A percentile compares a stretch with the other conserved stretches of the same genome.
These are phyloP conservation scores for Kwoniella pini DNA, from an alignment of 768 basidiomycete genomes.

Conservation along the genomic window DNA sequence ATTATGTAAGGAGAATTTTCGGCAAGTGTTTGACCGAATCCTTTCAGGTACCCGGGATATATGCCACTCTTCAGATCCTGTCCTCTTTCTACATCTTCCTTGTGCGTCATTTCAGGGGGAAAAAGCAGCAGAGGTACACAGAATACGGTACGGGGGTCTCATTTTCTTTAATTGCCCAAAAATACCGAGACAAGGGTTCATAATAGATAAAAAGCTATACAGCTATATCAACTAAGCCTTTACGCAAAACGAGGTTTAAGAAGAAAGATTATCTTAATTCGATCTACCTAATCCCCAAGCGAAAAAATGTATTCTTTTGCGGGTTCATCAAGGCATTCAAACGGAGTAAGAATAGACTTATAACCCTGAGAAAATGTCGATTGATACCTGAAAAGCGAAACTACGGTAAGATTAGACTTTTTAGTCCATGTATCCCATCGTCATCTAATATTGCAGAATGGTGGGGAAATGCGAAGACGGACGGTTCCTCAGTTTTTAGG, in stretches of 20 bases:
- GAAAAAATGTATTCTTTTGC: too few species aligned
- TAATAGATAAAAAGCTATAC: not conserved
- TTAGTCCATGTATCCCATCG: too few species aligned
- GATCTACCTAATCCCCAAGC: not conserved
- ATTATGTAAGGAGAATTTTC: not conserved
- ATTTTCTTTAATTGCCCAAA: not conserved
- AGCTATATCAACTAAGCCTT: not conserved
- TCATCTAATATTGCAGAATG: too few species aligned
- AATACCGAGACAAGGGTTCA: conserved; percentile 8
- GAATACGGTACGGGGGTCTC: conserved; percentile 7
- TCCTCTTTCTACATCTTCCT: too few species aligned
- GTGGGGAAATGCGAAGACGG: not conserved
- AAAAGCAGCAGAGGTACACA: not conserved
- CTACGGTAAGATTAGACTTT: too few species aligned
- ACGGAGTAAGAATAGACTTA: too few species aligned
- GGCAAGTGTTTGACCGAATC: not conserved
- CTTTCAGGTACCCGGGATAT: conserved; percentile 2
- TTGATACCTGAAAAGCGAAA: too few species aligned
- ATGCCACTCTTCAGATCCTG: not conserved
- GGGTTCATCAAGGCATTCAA: too few species aligned
- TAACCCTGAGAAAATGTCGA: too few species aligned
- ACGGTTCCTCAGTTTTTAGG: conserved; percentile 2
- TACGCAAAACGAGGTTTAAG: not conserved
- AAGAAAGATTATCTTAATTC: not conserved
- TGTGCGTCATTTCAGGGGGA: not conserved